Base-by-base conservation (phyloP, 805 yeast species). In the Candida fluviatilis region DNA sequence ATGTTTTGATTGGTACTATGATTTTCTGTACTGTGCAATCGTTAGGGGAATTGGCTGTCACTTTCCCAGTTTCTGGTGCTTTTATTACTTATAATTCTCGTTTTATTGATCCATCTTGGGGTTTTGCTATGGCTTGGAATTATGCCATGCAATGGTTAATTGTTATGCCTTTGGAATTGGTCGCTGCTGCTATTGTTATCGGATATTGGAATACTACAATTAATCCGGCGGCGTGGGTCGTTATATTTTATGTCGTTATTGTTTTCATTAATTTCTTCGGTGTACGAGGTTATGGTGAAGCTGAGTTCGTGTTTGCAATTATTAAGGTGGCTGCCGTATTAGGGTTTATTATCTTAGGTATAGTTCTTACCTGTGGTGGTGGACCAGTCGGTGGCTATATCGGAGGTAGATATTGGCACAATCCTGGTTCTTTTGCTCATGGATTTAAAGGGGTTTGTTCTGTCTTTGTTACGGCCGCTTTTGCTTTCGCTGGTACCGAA, bases 1-100 rank as follows among this genome's bases (percentile, higher is more conserved):
- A 80, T 66, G 48, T 58, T 16, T 58, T 78, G 34, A 68, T 76
- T 35, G 84, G 84, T 49, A 52, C 73, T 14, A 69, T 82, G 75
- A 73, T 81, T 40, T 79, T 69, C 57, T 62, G 72, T 53, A 76
- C 81, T 51, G 78, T 79, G 41, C 52, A 50, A 32, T 76, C 43
- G 74, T 56, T 78, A 18, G 81, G 82, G 41, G 85, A 80, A 50
- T 43, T 79, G 41, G 76, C 81, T 23, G 76, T 78, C 26, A 66
- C 78, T 3, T 77, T 73, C 57, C 85, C 85, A 8, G 70, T 78
- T n/a, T 69, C 82, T 4, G 85, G 85, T 55, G 79, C 83, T 6
- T 79, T 79, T 48, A 69, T 77, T 29, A 72, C 81, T 15, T 80
- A 74, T 54, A 73, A 79, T 8, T 63, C 78, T 12, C 62, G 75